A percentile compares a stretch with the other conserved stretches of the same genome.
Conservation (phyloP, 2,329 filamentous ascomycete species). For the Rutstroemia sp. region DNA sequence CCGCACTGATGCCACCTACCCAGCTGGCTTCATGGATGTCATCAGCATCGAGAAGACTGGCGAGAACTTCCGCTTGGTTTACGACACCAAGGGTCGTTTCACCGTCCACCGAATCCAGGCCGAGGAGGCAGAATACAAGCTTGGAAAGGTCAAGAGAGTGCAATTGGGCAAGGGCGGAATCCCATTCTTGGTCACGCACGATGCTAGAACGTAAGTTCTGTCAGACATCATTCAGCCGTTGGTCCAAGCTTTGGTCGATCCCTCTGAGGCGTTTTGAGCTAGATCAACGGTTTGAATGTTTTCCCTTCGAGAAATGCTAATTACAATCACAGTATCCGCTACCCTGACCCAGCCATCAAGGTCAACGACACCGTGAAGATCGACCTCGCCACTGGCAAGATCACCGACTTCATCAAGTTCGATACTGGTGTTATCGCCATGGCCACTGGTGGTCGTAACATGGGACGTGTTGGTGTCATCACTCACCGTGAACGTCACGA, state of each 20-base stretch:
- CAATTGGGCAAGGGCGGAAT: conserved; percentile 99
- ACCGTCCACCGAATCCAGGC: conserved; percentile 98
- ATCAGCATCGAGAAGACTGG: conserved; percentile 99
- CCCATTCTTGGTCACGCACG: conserved; percentile 99
- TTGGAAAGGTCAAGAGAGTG: conserved; percentile 99
- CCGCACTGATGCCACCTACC: conserved; percentile 97
- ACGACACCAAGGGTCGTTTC: conserved; percentile 99
- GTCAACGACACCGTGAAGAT: conserved; percentile 99
- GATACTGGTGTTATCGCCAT: conserved; percentile 97
- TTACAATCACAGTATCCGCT: conserved; percentile 71
- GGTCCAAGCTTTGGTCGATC: conserved; percentile 94
- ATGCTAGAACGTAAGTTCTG: conserved; percentile 99
- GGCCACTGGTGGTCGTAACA: conserved; percentile 99
- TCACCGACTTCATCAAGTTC: conserved; percentile 96
- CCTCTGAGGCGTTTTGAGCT: conserved; percentile 24
- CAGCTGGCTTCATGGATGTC: conserved; percentile 98
- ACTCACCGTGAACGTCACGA: conserved; percentile 99
- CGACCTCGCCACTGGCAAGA: conserved; percentile 93
- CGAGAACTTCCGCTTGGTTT: conserved; percentile 99
- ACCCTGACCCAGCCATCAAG: conserved; percentile 97
- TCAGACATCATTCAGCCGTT: conserved; percentile 99
- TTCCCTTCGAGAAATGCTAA: conserved; percentile 27
- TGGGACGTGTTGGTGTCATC: conserved; percentile 99
- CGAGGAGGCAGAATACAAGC: conserved; percentile 99
- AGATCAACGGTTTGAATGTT: conserved; percentile 30